Conservation (phyloP, 2,329 filamentous ascomycete genomes). For the Tolypocladium ophioglossoides region DNA sequence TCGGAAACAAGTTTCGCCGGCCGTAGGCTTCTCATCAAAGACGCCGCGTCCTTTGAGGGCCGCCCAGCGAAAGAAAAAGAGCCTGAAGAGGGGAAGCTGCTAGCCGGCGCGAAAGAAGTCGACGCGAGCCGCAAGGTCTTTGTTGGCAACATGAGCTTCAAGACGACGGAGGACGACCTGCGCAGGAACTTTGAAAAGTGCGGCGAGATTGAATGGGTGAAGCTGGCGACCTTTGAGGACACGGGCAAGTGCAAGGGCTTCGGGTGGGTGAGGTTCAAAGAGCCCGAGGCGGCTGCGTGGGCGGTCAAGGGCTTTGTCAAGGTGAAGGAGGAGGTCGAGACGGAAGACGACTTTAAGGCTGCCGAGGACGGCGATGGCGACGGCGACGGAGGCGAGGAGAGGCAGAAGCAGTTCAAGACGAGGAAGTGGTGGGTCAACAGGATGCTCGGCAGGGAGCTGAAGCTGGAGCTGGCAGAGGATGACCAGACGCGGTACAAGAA, state of each 20-base stretch:
- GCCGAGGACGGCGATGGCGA: conserved; percentile 29
- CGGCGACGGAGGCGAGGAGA: conserved; percentile 25
- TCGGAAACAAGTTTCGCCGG: conserved; percentile 74
- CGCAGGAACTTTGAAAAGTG: conserved; percentile 75
- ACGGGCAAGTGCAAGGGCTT: conserved; percentile 96
- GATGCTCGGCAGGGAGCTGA: conserved; percentile 67
- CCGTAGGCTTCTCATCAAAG: conserved; percentile 84
- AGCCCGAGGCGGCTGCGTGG: conserved; percentile 59
- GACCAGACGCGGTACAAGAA: conserved; percentile 85
- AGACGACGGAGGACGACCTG: conserved; percentile 71
- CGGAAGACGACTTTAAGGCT: conserved; percentile 49
- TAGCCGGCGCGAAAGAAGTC: conserved; percentile 24
- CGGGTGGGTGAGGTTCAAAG: conserved; percentile 87
- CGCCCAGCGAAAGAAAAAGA: conserved; percentile 57
- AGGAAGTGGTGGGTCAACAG: conserved; percentile 79
- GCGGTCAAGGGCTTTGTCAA: conserved; percentile 69
- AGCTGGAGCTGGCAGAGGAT: conserved; percentile 91
- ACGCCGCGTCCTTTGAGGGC: conserved; percentile 83
- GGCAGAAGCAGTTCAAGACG: conserved; percentile 43
- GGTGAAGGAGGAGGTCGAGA: conserved; percentile 54
- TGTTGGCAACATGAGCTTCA: conserved; percentile 80
- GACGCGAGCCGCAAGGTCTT: conserved; percentile 77
- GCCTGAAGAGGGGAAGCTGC: conserved; percentile 14
- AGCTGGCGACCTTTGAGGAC: conserved; percentile 93
- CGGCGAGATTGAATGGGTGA: conserved; percentile 70